Evolutionary conservation across 768 basidiomycete species (phyloP).

Genomic region (Pisolithus microcarpus): DNA sequence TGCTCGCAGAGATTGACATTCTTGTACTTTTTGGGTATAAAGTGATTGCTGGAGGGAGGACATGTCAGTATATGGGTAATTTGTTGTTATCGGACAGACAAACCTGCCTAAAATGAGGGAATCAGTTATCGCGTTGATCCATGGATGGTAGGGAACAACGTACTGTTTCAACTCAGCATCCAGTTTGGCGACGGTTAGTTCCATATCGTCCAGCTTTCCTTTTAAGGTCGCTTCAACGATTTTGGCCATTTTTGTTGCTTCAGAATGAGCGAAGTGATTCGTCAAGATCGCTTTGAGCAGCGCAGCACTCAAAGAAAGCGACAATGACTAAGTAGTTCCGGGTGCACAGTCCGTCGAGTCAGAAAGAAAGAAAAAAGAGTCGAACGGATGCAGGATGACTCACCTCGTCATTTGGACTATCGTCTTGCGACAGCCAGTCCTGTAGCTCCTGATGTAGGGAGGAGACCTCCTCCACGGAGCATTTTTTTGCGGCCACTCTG

Average conservation of each 20-base stretch:
- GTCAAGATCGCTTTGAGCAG: conserved; percentile 76
- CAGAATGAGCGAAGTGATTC: conserved; percentile 76
- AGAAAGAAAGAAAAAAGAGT: conserved; percentile 1
- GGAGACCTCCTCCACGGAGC: conserved; percentile 80
- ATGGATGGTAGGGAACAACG: conserved; percentile 24
- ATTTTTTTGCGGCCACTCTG: conserved; percentile 75
- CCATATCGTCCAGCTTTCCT: conserved; percentile 59
- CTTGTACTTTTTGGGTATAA: conserved; percentile 63
- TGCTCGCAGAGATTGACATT: conserved; percentile 58
- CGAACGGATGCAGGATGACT: conserved; percentile 19
- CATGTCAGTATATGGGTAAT: conserved; percentile 10
- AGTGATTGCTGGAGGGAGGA: conserved; percentile 42
- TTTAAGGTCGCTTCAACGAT: conserved; percentile 53
- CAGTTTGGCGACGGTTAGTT: conserved; percentile 49
- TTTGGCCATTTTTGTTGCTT: conserved; percentile 64
- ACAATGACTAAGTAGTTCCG: conserved; percentile 42
- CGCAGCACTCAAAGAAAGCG: conserved; percentile 68
- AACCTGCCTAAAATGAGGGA: conserved; percentile 46
- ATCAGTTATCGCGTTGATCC: conserved; percentile 14
- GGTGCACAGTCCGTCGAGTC: conserved; percentile 7
- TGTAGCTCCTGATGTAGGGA: conserved; percentile 72
- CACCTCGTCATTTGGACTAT: conserved; percentile 58
- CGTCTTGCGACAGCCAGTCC: conserved; percentile 61
- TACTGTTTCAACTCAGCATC: conserved; percentile 70
- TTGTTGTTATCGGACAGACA: conserved; percentile 1